Evolutionary conservation across 768 basidiomycete species (phyloP).

Genomic region (Boletus pseudo-olivaceus): DNA sequence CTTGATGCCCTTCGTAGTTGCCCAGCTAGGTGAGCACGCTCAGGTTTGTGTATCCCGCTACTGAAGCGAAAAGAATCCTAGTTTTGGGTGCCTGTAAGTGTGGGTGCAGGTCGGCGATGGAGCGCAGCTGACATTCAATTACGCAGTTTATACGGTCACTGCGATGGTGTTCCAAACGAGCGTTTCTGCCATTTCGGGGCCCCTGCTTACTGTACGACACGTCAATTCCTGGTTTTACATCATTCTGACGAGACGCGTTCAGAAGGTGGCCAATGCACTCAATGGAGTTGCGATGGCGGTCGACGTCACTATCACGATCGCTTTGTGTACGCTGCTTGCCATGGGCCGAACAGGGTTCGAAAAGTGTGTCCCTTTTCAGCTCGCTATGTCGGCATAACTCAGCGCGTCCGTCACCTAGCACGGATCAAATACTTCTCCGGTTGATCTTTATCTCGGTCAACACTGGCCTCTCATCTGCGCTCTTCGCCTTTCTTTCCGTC

Average conservation of each 20-base stretch:
- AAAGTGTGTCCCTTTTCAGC: constrained; percentile 9
- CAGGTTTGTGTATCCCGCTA: background rate
- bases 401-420: constrained; percentile 13
- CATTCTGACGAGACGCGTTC: constrained; percentile 3
- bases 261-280: constrained; percentile 14
- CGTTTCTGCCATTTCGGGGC: constrained; percentile 14
- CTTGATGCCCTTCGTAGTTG: constrained; percentile 16
- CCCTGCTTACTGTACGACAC: constrained; percentile 17
- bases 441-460: constrained; percentile 26
- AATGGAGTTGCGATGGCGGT: constrained; percentile 15
- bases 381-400: background rate
- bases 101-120: background rate
- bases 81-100: constrained; percentile 17
- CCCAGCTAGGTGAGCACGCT: constrained; percentile 13
- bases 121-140: constrained; percentile 2
- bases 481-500: constrained; percentile 20
- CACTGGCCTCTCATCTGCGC: constrained; percentile 22
- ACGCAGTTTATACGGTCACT: constrained; percentile 15
- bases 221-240: background rate
- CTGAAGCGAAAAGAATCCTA: constrained; percentile 5
- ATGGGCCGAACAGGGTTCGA: constrained; percentile 24
- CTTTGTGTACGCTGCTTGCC: constrained; percentile 19
- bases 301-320: constrained; percentile 20
- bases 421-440: constrained; percentile 23
- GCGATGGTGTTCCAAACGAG: constrained; percentile 14